These are phyloP conservation scores for Pterocarpus santalinus DNA, from an alignment of 306 rosid species.

Conservation along the genomic window DNA sequence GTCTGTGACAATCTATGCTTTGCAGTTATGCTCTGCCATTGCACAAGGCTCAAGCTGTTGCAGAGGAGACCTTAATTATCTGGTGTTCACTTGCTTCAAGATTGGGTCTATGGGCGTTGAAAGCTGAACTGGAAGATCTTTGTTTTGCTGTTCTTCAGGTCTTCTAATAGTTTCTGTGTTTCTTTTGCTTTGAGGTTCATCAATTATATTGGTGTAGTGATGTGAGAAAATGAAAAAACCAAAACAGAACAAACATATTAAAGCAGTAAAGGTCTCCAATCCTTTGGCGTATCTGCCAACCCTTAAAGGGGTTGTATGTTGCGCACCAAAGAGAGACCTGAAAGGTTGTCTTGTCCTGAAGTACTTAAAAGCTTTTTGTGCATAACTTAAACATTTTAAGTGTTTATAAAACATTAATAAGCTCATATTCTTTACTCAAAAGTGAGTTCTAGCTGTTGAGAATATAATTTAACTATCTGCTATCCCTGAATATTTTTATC, in stretches of 20 bases:
- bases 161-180: slow-evolving; percentile 40
- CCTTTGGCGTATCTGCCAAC: slow-evolving; percentile 2
- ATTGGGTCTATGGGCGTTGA: slow-evolving; percentile 96
- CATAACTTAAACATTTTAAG: neutral
- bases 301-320: slow-evolving; percentile 24
- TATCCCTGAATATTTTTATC: slow-evolving; percentile 16
- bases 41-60: slow-evolving; percentile 94
- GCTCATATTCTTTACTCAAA: slow-evolving; percentile 22
- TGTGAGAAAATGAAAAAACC: slow-evolving; percentile 28
- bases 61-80: slow-evolving; percentile 90
- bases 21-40: slow-evolving; percentile 83
- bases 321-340: slow-evolving; percentile 28
- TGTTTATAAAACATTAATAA: slow-evolving; percentile 18
- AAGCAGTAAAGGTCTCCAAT: slow-evolving; percentile 26
- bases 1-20: slow-evolving; percentile 42
- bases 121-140: slow-evolving; percentile 95
- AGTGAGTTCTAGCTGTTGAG: slow-evolving; percentile 22
- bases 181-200: slow-evolving; percentile 39
- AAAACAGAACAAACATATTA: slow-evolving; percentile 17
- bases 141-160: slow-evolving; percentile 98
- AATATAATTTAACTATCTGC: slow-evolving; percentile 23
- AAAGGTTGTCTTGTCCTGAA: slow-evolving; percentile 9
- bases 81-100: slow-evolving; percentile 99
- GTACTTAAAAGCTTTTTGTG: slow-evolving; percentile 23
- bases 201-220: slow-evolving; percentile 32